Conservation (phyloP, 2,329 filamentous ascomycete genomes). For the Diplocarpon mali region DNA sequence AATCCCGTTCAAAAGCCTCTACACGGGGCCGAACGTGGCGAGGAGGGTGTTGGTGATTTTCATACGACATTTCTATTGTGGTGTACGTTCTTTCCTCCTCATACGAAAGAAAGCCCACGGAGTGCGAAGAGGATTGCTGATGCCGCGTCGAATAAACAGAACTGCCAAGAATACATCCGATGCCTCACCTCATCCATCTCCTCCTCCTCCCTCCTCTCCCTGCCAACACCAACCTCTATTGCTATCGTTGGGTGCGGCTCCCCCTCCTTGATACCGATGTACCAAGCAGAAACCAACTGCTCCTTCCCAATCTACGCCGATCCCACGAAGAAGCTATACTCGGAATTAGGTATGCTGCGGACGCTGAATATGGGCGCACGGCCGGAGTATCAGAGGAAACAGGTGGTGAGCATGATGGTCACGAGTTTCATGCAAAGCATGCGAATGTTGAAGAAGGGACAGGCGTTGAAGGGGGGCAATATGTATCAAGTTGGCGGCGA, state of each 20-base stretch:
- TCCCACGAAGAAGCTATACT: slow-evolving; percentile 41
- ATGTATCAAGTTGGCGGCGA: slow-evolving; percentile 39
- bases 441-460: slow-evolving; percentile 28
- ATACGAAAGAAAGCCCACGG: not conserved
- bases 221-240: slow-evolving; percentile 29
- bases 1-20: slow-evolving; percentile 26
- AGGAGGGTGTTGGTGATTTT: slow-evolving; percentile 28
- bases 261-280: slow-evolving; percentile 42
- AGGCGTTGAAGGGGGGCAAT: slow-evolving; percentile 39
- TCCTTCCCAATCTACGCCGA: slow-evolving; percentile 47
- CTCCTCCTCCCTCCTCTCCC: slow-evolving; percentile 23
- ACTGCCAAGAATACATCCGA: slow-evolving; percentile 28
- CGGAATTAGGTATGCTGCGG: slow-evolving; percentile 40
- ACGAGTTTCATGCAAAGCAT: slow-evolving; percentile 35
- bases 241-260: slow-evolving; percentile 45
- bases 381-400: slow-evolving; percentile 38
- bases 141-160: slow-evolving; percentile 12
- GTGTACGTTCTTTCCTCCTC: slow-evolving; percentile 18
- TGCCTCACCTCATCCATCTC: slow-evolving; percentile 23
- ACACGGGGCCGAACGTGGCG: slow-evolving; percentile 26
- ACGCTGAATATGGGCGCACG: slow-evolving; percentile 35
- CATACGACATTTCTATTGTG: slow-evolving; percentile 30
- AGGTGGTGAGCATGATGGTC: slow-evolving; percentile 30
- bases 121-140: not conserved
- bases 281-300: slow-evolving; percentile 36